Conservation (phyloP, 768 basidiomycete species). For the Mycena chlorophos region DNA sequence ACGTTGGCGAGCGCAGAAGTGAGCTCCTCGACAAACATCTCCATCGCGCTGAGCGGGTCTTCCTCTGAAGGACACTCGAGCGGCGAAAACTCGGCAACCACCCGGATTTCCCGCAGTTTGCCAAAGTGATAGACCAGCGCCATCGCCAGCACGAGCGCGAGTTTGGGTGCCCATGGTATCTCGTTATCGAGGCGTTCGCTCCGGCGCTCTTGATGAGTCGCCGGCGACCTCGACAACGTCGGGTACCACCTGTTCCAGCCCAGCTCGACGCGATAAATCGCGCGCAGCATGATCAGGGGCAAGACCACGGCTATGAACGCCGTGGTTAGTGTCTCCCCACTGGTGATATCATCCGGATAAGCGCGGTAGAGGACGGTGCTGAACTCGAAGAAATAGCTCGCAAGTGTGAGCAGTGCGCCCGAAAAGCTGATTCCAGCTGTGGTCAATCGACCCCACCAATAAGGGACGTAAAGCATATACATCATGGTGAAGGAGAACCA, state of each 20-base stretch:
- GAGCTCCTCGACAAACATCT: background rate
- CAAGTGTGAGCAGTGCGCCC: slow-evolving; percentile 4
- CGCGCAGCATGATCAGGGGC: slow-evolving; percentile 30
- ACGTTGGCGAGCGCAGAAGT: background rate
- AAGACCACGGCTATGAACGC: slow-evolving; percentile 4
- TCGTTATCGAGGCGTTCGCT: slow-evolving; percentile 27
- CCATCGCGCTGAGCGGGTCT: background rate
- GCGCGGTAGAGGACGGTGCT: background rate
- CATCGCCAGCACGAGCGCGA: slow-evolving; percentile 9
- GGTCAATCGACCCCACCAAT: slow-evolving; percentile 37
- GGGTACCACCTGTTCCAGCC: slow-evolving; percentile 28
- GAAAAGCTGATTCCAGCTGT: slow-evolving; percentile 33
- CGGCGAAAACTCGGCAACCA: background rate
- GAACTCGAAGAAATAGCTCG: slow-evolving; percentile 20
- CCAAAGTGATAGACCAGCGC: background rate
- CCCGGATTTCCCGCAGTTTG: background rate
- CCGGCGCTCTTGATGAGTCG: slow-evolving; percentile 33
- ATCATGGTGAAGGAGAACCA: background rate
- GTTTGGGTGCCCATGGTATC: slow-evolving; percentile 16
- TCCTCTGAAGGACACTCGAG: background rate
- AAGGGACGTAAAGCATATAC: slow-evolving; percentile 24
- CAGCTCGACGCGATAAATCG: slow-evolving; percentile 26
- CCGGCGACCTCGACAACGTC: slow-evolving; percentile 17
- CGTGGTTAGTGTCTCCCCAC: background rate
- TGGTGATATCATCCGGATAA: background rate